Evolutionary conservation across 805 yeast genomes (phyloP).

Genomic region (Zygosaccharomyces gambellarensis): DNA sequence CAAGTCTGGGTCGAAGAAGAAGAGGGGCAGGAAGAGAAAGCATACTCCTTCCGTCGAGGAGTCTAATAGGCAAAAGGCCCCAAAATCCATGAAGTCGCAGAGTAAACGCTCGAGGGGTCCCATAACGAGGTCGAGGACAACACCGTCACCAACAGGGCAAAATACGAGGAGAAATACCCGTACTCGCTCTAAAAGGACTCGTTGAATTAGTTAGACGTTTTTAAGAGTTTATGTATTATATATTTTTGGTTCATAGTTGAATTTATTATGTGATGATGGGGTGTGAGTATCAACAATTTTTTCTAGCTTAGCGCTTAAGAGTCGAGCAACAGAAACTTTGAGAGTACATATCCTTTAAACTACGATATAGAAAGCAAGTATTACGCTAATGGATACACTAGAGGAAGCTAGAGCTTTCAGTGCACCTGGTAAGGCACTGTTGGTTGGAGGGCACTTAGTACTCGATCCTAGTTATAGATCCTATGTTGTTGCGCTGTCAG

Average conservation of each 20-base stretch:
- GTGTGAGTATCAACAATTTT: slow-evolving; percentile 3
- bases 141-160: background rate
- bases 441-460: slow-evolving; percentile 94
- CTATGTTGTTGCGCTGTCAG: slow-evolving; percentile 79
- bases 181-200: background rate
- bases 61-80: background rate
- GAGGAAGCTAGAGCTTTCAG: slow-evolving; percentile 51
- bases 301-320: background rate
- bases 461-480: slow-evolving; percentile 70
- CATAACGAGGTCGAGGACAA: background rate
- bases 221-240: background rate
- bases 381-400: slow-evolving; percentile 1
- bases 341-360: background rate
- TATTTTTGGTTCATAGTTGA: background rate
- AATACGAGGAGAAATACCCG: background rate
- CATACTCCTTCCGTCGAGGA: background rate
- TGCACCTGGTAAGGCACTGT: slow-evolving; percentile 92
- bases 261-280: background rate
- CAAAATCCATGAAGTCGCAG: background rate
- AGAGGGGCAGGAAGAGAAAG: background rate
- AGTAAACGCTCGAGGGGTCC: background rate
- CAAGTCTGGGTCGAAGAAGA: background rate
- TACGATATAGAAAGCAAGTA: background rate
- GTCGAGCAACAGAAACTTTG: background rate
- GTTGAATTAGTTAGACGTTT: background rate